A percentile compares a stretch with the other conserved stretches of the same genome.
Conservation (phyloP, 768 basidiomycete genomes). For the Leccinum aurantiacum region DNA sequence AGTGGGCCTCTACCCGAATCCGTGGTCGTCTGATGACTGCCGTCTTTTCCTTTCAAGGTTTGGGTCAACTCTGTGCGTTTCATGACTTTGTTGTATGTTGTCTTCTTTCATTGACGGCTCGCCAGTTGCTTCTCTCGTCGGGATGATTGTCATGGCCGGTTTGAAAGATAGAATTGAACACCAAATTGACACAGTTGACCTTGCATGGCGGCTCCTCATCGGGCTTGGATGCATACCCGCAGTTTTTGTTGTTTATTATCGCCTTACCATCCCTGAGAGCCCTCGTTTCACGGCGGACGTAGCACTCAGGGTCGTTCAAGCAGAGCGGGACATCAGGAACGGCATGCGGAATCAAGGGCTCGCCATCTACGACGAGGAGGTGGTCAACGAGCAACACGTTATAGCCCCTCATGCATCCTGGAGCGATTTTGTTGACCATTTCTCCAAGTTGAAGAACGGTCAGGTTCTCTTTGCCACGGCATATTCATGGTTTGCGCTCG, state of each 20-base stretch:
- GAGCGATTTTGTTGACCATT: constrained; percentile 65
- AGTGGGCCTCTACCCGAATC: constrained; percentile 72
- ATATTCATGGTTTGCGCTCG: constrained; percentile 86
- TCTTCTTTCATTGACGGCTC: not conserved
- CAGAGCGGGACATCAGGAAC: constrained; percentile 63
- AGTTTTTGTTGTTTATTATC: constrained; percentile 79
- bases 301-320: constrained; percentile 71
- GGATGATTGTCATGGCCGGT: constrained; percentile 57
- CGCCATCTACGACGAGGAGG: constrained; percentile 52
- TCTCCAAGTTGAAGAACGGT: constrained; percentile 67
- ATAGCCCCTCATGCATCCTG: constrained; percentile 65
- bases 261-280: constrained; percentile 85
- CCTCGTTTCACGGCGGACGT: constrained; percentile 92
- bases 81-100: not conserved
- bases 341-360: constrained; percentile 50
- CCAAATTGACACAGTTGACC: constrained; percentile 55
- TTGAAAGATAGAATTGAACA: constrained; percentile 55
- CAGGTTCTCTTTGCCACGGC: constrained; percentile 75
- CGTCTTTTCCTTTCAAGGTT: constrained; percentile 83
- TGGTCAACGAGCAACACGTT: constrained; percentile 46
- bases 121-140: constrained; percentile 62
- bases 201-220: constrained; percentile 81
- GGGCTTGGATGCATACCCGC: constrained; percentile 82
- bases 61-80: constrained; percentile 71
- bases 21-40: constrained; percentile 86